Evolutionary conservation across 2,329 filamentous ascomycete genomes (phyloP).

Genomic region (Pyrenochaeta sp.): DNA sequence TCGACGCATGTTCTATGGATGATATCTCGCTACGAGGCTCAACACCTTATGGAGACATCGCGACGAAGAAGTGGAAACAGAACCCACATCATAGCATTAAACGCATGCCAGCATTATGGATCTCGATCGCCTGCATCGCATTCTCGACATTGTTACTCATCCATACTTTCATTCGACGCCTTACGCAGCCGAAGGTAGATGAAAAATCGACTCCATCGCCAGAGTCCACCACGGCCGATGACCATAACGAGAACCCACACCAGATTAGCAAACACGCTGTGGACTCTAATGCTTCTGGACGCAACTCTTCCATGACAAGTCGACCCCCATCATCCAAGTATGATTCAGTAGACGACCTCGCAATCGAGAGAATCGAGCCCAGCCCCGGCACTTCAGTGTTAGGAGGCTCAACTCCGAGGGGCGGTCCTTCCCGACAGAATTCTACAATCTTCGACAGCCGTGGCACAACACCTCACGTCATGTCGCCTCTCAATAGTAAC

Average conservation of each 20-base stretch:
- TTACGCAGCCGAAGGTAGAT: conserved; percentile 16
- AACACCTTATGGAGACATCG: conserved; percentile 30
- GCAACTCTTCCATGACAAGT: background rate
- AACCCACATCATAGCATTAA: conserved; percentile 25
- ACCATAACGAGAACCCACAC: conserved; percentile 13
- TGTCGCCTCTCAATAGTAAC: conserved; percentile 18
- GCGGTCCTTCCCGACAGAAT: conserved; percentile 24
- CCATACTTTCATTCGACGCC: conserved; percentile 40
- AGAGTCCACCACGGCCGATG: background rate
- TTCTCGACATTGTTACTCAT: conserved; percentile 40
- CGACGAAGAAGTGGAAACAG: conserved; percentile 43
- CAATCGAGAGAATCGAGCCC: conserved; percentile 28
- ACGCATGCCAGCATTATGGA: conserved; percentile 43
- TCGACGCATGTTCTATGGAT: conserved; percentile 47
- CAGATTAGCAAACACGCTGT: conserved; percentile 3
- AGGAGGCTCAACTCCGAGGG: conserved; percentile 26
- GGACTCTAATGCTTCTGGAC: background rate
- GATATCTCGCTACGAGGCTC: conserved; percentile 47
- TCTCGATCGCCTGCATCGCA: conserved; percentile 40
- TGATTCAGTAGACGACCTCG: conserved; percentile 30
- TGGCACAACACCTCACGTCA: conserved; percentile 24
- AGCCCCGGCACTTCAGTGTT: conserved; percentile 27
- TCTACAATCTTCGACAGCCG: conserved; percentile 36
- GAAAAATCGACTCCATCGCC: background rate
- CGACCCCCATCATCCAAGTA: conserved; percentile 17